These are phyloP conservation scores for Corylus heterophylla DNA, from an alignment of 306 rosid species.

Conservation along the genomic window DNA sequence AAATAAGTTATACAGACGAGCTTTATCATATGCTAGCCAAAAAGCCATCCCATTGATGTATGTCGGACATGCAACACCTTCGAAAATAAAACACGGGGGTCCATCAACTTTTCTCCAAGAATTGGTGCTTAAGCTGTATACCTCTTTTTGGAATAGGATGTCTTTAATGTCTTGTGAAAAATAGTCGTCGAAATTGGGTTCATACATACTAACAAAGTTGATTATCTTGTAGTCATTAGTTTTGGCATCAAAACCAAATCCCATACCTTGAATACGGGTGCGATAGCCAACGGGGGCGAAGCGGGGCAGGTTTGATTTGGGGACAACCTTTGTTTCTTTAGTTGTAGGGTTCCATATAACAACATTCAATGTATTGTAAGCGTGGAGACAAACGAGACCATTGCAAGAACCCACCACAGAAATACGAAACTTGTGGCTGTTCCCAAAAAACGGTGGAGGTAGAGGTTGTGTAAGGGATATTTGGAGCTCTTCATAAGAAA, in stretches of 20 bases:
- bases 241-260: neutral
- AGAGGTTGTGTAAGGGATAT: too few relatives aligned
- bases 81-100: neutral
- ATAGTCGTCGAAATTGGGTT: neutral
- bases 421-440: too few relatives aligned
- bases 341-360: neutral
- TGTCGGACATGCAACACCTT: too few relatives aligned
- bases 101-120: neutral
- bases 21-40: neutral
- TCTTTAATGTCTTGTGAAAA: rapidly evolving
- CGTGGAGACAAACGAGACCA: neutral
- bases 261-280: neutral
- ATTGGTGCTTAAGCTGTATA: neutral
- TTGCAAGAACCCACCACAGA: neutral
- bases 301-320: neutral
- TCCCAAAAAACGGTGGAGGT: too few relatives aligned
- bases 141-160: neutral
- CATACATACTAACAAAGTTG: neutral
- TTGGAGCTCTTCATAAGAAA: too few relatives aligned
- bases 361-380: neutral
- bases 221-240: conserved; percentile 3
- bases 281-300: neutral
- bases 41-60: neutral
- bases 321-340: neutral
- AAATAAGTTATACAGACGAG: neutral